phyloP scores from a whole-genome alignment of 352 stramenopile species.

The Phytopythium mirpurense region DNA sequence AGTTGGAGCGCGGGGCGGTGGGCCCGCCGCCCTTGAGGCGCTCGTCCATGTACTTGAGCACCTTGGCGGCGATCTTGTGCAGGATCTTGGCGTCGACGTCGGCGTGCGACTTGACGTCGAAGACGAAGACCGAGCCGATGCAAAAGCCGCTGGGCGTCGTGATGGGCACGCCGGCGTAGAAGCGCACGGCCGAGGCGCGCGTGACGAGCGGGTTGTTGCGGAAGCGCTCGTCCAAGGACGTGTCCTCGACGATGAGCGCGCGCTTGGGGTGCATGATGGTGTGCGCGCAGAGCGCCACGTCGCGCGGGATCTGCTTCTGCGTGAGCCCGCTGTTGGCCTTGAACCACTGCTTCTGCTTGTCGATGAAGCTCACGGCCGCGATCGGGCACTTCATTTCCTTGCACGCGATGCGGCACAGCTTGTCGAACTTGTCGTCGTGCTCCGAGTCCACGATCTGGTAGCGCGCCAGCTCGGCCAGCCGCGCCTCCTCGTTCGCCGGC shows the following conservation, averaged over 20 bases:
- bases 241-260: slow-evolving; percentile 79
- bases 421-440: slow-evolving; percentile 83
- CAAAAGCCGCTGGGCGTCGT: slow-evolving; percentile 71
- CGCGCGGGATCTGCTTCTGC: slow-evolving; percentile 78
- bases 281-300: slow-evolving; percentile 78
- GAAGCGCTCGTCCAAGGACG: slow-evolving; percentile 76
- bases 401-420: slow-evolving; percentile 82
- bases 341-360: slow-evolving; percentile 87
- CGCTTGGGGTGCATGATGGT: slow-evolving; percentile 86
- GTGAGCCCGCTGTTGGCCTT: slow-evolving; percentile 82
- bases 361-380: slow-evolving; percentile 80
- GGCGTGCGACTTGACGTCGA: slow-evolving; percentile 76
- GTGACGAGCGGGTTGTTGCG: slow-evolving; percentile 82
- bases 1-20: slow-evolving; percentile 2
- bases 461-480: slow-evolving; percentile 49
- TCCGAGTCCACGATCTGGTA: slow-evolving; percentile 83
- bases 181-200: slow-evolving; percentile 72
- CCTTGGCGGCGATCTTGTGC: slow-evolving; percentile 84
- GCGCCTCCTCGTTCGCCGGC: slow-evolving; percentile 66
- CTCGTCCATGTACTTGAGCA: slow-evolving; percentile 87
- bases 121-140: slow-evolving; percentile 84
- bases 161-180: slow-evolving; percentile 81
- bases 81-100: slow-evolving; percentile 79
- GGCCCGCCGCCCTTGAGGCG: slow-evolving; percentile 23
- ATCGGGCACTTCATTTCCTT: slow-evolving; percentile 89